phyloP scores from a whole-genome alignment of 768 basidiomycete genomes.

The Kwoniella pini region DNA sequence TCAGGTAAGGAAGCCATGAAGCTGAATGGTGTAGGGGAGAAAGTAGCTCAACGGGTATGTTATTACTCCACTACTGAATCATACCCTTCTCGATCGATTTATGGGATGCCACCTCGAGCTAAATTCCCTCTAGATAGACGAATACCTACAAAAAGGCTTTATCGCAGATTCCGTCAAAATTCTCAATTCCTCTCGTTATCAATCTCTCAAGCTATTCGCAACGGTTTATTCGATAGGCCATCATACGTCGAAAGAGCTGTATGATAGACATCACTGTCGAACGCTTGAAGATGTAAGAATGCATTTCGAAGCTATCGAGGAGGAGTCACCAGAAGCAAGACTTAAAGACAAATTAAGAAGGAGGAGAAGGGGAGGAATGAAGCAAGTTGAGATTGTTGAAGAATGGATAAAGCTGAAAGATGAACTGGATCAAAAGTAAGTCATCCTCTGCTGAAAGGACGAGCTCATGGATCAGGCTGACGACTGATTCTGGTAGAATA shows the following conservation, averaged over 20 bases:
- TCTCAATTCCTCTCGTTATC: slow-evolving; percentile 38
- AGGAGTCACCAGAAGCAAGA: slow-evolving; percentile 56
- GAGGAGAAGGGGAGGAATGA: slow-evolving; percentile 48
- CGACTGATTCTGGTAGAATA: slow-evolving; percentile 59
- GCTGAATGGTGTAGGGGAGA: slow-evolving; percentile 46
- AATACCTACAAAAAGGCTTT: slow-evolving; percentile 43
- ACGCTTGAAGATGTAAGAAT: slow-evolving; percentile 63
- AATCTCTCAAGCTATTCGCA: slow-evolving; percentile 43
- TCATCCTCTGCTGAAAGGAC: not conserved
- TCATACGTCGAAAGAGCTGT: slow-evolving; percentile 44
- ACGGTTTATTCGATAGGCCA: slow-evolving; percentile 52
- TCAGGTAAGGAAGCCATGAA: slow-evolving; percentile 50
- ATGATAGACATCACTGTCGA: slow-evolving; percentile 56
- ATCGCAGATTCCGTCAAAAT: slow-evolving; percentile 46
- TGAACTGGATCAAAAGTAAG: slow-evolving; percentile 52
- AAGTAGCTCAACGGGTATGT: slow-evolving; percentile 50
- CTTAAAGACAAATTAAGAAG: slow-evolving; percentile 58
- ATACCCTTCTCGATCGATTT: not conserved
- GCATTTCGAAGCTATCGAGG: slow-evolving; percentile 45
- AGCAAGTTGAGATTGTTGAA: slow-evolving; percentile 51
- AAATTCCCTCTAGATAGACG: slow-evolving; percentile 52
- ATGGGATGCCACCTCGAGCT: not conserved
- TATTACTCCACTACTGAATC: not conserved
- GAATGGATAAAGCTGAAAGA: slow-evolving; percentile 51
- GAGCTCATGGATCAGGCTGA: not conserved